Percentiles rank a stretch among this genome's conserved stretches.
Conservation (phyloP, 2,329 filamentous ascomycete species). For the Fusarium bactridioides region DNA sequence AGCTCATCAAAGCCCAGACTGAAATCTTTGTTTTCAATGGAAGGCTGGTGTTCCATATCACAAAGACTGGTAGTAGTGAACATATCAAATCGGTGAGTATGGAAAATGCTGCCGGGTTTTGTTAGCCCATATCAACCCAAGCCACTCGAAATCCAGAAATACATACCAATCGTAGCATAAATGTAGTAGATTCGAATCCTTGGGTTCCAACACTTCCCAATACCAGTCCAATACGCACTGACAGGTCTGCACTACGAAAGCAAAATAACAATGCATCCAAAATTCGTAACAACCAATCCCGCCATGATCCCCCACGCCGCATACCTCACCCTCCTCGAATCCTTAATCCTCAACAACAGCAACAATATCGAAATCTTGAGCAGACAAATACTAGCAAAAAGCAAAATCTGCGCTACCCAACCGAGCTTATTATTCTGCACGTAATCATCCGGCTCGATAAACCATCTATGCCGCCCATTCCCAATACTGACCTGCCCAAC, state of each 20-base stretch:
- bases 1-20: slow-evolving; percentile 45
- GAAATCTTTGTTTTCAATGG: slow-evolving; percentile 43
- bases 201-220: slow-evolving; percentile 43
- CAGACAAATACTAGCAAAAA: slow-evolving; percentile 51
- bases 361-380: slow-evolving; percentile 54
- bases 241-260: slow-evolving; percentile 46
- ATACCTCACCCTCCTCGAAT: slow-evolving; percentile 42
- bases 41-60: slow-evolving; percentile 47
- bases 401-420: slow-evolving; percentile 51
- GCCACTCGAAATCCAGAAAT: too few species aligned
- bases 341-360: slow-evolving; percentile 52
- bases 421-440: slow-evolving; percentile 48
- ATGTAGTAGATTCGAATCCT: slow-evolving; percentile 46
- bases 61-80: slow-evolving; percentile 42
- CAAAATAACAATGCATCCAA: slow-evolving; percentile 44
- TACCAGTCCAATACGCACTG: slow-evolving; percentile 44
- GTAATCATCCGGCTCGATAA: slow-evolving; percentile 44
- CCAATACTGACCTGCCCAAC: slow-evolving; percentile 46
- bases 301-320: slow-evolving; percentile 45
- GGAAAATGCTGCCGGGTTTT: slow-evolving; percentile 2
- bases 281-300: slow-evolving; percentile 45
- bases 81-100: slow-evolving; percentile 32
- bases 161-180: slow-evolving; percentile 43
- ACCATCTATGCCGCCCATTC: slow-evolving; percentile 51
- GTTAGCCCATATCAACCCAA: not conserved